Base-by-base conservation (phyloP, 345 rosid genomes). In the Salix suchowensis region DNA sequence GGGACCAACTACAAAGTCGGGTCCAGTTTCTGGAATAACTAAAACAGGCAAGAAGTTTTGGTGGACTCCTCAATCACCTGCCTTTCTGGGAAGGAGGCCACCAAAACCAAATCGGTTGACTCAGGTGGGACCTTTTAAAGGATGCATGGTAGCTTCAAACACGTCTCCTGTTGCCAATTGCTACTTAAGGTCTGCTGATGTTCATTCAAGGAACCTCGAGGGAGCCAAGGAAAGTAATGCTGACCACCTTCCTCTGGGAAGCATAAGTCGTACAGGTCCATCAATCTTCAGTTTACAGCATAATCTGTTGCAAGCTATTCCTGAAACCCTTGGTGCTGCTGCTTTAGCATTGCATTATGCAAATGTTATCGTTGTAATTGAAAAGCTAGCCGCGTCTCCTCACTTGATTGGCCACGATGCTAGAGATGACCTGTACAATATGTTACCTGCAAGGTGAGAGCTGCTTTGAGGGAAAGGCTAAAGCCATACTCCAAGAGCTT, bases 361-460 rank as follows among this genome's bases (percentile, higher is more conserved):
- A 11, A 96, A 96, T 74, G 96, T 96, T 44, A 96, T 96, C 68
- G 87, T 90, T 74, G 87, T 94, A 67, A 90, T 94, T 26, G 98
- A 96, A 88, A 94, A 92, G 82, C 87, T 96, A 64, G 97, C 88
- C 36, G 91, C 93, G 50, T 88, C 99, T 77, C 98, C 98, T 71
- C 97, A 96, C 84, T 85, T 96, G 88, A 91, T 96, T 65, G 93
- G 99, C 19, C 91, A 90, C 16, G 98, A 96, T 80, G 99, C 98
- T 23, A 88, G 98, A 76, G 97, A 94, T 81, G 99, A 96, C 80
- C 86, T 96, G 54, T 96, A 96, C 89, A 92, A 89, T 73, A 91
- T 96, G 99, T 79, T 96, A 77, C 97, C 99, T 0, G 87, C 92
- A 21, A 86, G 70, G 89, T 96, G 77, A 89, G 97, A 83, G 73